Base-by-base conservation (phyloP, 257 asterid species). In the Solanum okadae region DNA sequence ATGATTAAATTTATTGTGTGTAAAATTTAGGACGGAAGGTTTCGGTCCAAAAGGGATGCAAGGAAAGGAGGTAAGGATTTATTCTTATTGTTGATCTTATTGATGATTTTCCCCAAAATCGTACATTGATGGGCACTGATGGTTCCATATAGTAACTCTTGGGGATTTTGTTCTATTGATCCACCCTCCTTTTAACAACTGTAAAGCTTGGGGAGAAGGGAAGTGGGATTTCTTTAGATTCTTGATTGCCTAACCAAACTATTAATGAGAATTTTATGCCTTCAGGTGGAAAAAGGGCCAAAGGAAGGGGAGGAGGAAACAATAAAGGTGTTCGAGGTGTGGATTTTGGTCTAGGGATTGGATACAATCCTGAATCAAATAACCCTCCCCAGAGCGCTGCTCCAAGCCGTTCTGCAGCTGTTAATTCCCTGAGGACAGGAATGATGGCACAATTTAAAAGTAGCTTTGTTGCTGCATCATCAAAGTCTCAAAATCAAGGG, bases 41-140 rank as follows among this genome's bases (percentile, higher is more conserved):
- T 92, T 95, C 93, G 98, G 93, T 96, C 99, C 85, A 97, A 96
- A 93, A 97, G 99, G 56, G 99, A 97, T 91, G 95, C 98, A n/a
- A 93, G 98, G 67, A 97, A 96, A 95, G 98, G 98, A 95, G 99
- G 99, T 97, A 95, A 52, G 93, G 34, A 75, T 83, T 77, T 91
- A 87, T 90, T 89, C 15, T 52, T 42, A 15, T 23, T 22, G 33
- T 40, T 78, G 35, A 44, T 44, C 46, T 37, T 44, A 20, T 18
- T 46, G 71, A 71, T 13, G 84, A 70, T 46, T 77, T 40, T 22
- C 5, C 40, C 63, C 61, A n/a, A 79, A 79, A 44, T 79, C 9
- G 12, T 44, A 29, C 67, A 42, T 44, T 79, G n/a, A 15, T 79
- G 38, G 38, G 40, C 38, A 79, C 67, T 5, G 67, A 8, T 6